Evolutionary conservation across 495 filamentous ascomycete genomes (phyloP).

Genomic region (Talaromyces borbonicus): DNA sequence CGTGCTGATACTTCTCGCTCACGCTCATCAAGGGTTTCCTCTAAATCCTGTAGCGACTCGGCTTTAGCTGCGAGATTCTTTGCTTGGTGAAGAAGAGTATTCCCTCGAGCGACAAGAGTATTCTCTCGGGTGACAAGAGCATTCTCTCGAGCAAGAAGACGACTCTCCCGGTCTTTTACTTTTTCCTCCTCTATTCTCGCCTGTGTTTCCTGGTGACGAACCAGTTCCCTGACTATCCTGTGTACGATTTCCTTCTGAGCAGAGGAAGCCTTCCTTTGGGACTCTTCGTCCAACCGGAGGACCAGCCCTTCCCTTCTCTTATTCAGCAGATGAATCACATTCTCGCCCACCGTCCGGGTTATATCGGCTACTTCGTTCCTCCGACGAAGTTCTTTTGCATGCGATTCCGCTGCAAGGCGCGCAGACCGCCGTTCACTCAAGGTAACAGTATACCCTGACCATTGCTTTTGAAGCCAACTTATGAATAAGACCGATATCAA

Average conservation of each 20-base stretch:
- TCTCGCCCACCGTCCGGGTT: not conserved
- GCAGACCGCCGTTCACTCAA: slow-evolving; percentile 2
- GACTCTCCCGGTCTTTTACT: not conserved
- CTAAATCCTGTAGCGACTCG: slow-evolving; percentile 1
- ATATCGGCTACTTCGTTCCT: slow-evolving; percentile 7
- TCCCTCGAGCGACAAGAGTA: not conserved
- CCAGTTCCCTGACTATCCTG: not conserved
- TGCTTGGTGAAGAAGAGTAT: not conserved
- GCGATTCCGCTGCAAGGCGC: slow-evolving; percentile 1
- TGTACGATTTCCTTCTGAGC: not conserved
- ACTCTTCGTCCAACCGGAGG: not conserved
- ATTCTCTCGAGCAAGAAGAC: too few species aligned
- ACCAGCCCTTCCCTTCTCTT: slow-evolving; percentile 1
- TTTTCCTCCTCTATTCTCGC: not conserved
- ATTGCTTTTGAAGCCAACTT: slow-evolving; percentile 7
- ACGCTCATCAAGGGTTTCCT: not conserved
- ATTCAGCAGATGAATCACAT: slow-evolving; percentile 5
- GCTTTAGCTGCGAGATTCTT: not conserved
- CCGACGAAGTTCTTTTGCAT: not conserved
- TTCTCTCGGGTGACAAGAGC: not conserved
- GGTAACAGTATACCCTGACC: not conserved
- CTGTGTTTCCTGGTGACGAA: not conserved
- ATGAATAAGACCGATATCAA: slow-evolving; percentile 4
- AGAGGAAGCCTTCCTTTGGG: not conserved
- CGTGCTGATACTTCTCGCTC: not conserved